Conservation (phyloP, 1,284 basidiomycete species). For the Pterula multifida region DNA sequence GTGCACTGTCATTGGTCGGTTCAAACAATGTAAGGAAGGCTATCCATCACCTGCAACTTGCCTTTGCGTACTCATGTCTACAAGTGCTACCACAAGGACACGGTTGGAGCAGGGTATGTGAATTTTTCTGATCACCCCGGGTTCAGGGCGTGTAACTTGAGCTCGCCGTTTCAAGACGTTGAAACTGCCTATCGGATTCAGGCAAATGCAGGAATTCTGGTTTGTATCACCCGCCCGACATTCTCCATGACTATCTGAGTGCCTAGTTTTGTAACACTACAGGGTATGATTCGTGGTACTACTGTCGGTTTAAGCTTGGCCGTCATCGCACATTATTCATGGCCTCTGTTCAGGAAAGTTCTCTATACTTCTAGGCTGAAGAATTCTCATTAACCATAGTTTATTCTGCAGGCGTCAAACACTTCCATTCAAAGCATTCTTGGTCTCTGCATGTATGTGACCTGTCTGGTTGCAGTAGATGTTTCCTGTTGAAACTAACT, state of each 20-base stretch:
- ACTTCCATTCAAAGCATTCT: slow-evolving; percentile 69
- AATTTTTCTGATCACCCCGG: slow-evolving; percentile 21
- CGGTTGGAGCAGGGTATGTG: slow-evolving; percentile 1
- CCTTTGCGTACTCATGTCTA: background rate
- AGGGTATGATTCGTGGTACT: slow-evolving; percentile 43
- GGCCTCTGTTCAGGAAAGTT: slow-evolving; percentile 65
- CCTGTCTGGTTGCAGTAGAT: slow-evolving; percentile 1
- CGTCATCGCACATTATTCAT: slow-evolving; percentile 59
- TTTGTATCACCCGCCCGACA: slow-evolving; percentile 19
- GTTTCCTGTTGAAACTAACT: slow-evolving; percentile 4
- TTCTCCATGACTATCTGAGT: background rate
- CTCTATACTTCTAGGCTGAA: background rate
- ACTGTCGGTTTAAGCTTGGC: slow-evolving; percentile 48
- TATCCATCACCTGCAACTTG: background rate
- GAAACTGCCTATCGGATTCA: slow-evolving; percentile 45
- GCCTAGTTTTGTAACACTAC: slow-evolving; percentile 6
- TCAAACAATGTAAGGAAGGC: no score
- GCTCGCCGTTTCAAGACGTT: slow-evolving; percentile 33
- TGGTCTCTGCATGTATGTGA: slow-evolving; percentile 46
- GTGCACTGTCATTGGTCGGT: no score
- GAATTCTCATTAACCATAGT: slow-evolving; percentile 1
- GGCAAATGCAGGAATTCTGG: slow-evolving; percentile 36
- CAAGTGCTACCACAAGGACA: background rate
- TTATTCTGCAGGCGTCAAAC: slow-evolving; percentile 51
- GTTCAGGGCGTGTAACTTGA: no score